Evolutionary conservation across 768 basidiomycete species (phyloP).

Genomic region (Amanita muscaria): DNA sequence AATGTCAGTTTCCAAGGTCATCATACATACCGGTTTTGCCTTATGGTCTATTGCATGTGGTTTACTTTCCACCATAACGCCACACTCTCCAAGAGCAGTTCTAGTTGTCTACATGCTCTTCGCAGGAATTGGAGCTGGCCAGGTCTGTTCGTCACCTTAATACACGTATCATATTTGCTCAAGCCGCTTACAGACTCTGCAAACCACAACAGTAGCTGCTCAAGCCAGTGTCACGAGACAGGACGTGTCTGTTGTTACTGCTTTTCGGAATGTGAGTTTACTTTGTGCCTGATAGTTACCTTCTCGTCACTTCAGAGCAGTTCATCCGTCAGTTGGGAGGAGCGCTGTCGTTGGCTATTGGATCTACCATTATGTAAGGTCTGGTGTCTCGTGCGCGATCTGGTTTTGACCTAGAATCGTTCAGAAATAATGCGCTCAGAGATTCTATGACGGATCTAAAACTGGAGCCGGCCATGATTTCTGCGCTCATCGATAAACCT

Average conservation of each 20-base stretch:
- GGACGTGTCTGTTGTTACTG: slow-evolving; percentile 75
- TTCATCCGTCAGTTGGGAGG: slow-evolving; percentile 67
- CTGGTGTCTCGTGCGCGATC: not conserved
- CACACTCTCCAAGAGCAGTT: not conserved
- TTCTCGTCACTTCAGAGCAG: slow-evolving; percentile 21
- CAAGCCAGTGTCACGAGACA: slow-evolving; percentile 62
- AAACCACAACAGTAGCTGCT: slow-evolving; percentile 61
- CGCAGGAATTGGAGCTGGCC: not conserved
- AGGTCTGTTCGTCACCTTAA: not conserved
- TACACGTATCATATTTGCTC: too few relatives aligned
- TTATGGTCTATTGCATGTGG: not conserved
- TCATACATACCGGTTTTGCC: not conserved
- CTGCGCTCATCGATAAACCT: slow-evolving; percentile 42
- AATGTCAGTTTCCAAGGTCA: not conserved
- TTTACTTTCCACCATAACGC: not conserved
- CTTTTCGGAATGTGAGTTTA: slow-evolving; percentile 45
- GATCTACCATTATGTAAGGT: slow-evolving; percentile 44
- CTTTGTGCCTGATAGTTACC: not conserved
- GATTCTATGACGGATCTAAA: not conserved
- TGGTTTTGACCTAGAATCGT: slow-evolving; percentile 19
- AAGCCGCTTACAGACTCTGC: slow-evolving; percentile 32
- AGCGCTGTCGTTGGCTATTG: slow-evolving; percentile 56
- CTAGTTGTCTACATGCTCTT: not conserved
- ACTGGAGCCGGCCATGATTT: slow-evolving; percentile 21
- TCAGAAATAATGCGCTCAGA: slow-evolving; percentile 2